Evolutionary conservation across 768 basidiomycete species (phyloP).

Genomic region (Botryobasidium botryosum): DNA sequence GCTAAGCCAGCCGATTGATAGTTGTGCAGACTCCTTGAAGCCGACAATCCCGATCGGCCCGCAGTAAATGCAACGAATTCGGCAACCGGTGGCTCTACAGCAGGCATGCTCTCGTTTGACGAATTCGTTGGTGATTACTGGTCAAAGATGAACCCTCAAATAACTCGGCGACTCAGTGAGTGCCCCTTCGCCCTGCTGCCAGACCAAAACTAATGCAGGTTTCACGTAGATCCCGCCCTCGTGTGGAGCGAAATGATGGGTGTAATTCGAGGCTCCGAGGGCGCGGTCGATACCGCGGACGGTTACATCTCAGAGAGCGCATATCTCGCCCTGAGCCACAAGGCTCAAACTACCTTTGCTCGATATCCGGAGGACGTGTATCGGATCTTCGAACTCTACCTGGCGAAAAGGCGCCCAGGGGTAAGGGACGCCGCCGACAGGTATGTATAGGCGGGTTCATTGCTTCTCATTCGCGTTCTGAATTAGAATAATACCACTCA

Average conservation of each 20-base stretch:
- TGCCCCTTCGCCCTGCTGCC: not conserved
- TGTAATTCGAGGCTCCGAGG: slow-evolving; percentile 39
- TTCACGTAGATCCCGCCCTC: slow-evolving; percentile 1
- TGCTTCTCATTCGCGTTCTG: not conserved
- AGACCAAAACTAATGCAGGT: not conserved
- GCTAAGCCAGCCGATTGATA: not conserved
- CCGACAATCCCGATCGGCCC: no score
- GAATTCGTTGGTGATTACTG: slow-evolving; percentile 1
- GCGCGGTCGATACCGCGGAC: slow-evolving; percentile 21
- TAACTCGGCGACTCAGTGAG: slow-evolving; percentile 2
- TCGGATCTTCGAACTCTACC: slow-evolving; percentile 36
- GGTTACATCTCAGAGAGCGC: slow-evolving; percentile 27
- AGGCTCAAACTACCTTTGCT: slow-evolving; percentile 38
- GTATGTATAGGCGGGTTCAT: not conserved
- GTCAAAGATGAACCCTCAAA: slow-evolving; percentile 4
- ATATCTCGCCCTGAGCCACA: slow-evolving; percentile 21
- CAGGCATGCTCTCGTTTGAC: slow-evolving; percentile 1
- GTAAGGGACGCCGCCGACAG: slow-evolving; percentile 41
- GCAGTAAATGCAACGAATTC: not conserved
- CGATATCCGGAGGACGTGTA: slow-evolving; percentile 33
- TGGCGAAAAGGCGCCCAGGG: slow-evolving; percentile 26
- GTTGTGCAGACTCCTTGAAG: not conserved
- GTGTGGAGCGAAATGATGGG: slow-evolving; percentile 11
- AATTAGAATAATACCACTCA: slow-evolving; percentile 13
- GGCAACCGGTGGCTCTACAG: not conserved